Base-by-base conservation (phyloP, 2,329 filamentous ascomycete species). In the Pseudopyrenochaeta lycopersici region DNA sequence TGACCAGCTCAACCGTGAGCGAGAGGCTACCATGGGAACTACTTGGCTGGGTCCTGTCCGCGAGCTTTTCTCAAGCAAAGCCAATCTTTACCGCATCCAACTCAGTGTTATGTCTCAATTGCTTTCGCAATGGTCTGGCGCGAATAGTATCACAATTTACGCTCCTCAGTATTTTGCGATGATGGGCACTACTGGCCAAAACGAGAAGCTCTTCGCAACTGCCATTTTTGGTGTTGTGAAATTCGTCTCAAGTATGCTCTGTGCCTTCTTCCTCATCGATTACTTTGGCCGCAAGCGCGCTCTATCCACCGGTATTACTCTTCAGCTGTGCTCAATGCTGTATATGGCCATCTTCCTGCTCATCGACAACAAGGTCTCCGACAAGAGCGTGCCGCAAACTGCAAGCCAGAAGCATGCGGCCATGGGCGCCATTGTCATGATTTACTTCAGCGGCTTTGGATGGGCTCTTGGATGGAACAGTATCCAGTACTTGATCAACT, bases 171-270 rank as follows among this genome's bases (percentile, higher is more conserved):
- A 92, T 46, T 93, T 94, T 73, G 81, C 80, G 7, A 82, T 92
- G 52, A 82, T 93, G 62, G 90, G 90, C 4, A 85, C 90, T 41
- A 85, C 82, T 0, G 89, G 90, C 7, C 82, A 82, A 39, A 83
- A 87, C 39, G 88, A 91, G 72, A 86, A 86, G 48, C 83, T 92
- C 0, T 85, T 92, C 32, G 85, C 90, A 12, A 92, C 89, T 0
- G 89, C 85, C 3, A 85, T 94, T 45, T 92, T 93, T 48, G 90
- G 90, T 38, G 84, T 92, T 46, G 81, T 92, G 63, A 93, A 93
- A 69, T 84, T 93, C 49, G 71, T 85, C 6, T 83, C 88, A 0
- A 85, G 88, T 12, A 70, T 92, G 29, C 61, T 85, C 33, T 93
- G 90, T 71, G 90, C 90, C 0, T 81, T 92, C 46, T 91, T 93